Percentiles rank a stretch among this genome's conserved stretches.
These are phyloP conservation scores for Rostrohypoxylon terebratum DNA, from an alignment of 495 filamentous ascomycete species.

Conservation along the genomic window DNA sequence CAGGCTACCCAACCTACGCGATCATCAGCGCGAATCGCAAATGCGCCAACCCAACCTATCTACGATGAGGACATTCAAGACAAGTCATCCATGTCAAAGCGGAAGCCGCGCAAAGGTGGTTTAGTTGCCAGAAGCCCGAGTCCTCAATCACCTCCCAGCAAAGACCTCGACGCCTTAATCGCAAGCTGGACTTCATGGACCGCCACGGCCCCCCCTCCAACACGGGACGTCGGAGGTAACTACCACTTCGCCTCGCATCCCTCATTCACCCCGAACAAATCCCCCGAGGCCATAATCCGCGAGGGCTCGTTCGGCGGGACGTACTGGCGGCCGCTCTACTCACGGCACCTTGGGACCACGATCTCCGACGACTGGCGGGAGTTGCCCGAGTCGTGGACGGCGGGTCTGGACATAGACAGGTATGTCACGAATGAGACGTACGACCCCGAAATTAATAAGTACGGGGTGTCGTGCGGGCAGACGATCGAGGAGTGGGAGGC, in stretches of 20 bases:
- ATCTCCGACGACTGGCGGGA: slow-evolving; percentile 58
- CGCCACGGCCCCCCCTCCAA: slow-evolving; percentile 49
- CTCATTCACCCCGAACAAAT: slow-evolving; percentile 61
- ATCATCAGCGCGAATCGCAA: slow-evolving; percentile 45
- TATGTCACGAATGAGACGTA: slow-evolving; percentile 54
- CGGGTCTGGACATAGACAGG: slow-evolving; percentile 49
- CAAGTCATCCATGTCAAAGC: neutral
- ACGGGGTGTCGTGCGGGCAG: slow-evolving; percentile 61
- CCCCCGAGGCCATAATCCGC: slow-evolving; percentile 59
- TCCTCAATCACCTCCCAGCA: slow-evolving; percentile 7
- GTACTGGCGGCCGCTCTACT: slow-evolving; percentile 60
- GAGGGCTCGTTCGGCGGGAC: slow-evolving; percentile 62
- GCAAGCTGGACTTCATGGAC: slow-evolving; percentile 59
- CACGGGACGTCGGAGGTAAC: slow-evolving; percentile 51
- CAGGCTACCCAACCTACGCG: slow-evolving; percentile 34
- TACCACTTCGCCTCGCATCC: slow-evolving; percentile 59
- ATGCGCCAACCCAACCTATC: neutral
- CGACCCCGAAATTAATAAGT: slow-evolving; percentile 60
- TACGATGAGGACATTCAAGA: slow-evolving; percentile 20
- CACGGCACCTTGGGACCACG: slow-evolving; percentile 52
- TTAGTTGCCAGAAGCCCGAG: neutral
- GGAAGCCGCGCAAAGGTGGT: slow-evolving; percentile 7
- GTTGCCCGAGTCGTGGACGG: slow-evolving; percentile 55
- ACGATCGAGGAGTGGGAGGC: slow-evolving; percentile 64
- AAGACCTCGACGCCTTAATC: slow-evolving; percentile 50